Evolutionary conservation across 306 rosid species (phyloP).

Genomic region (Dryas drummondii): DNA sequence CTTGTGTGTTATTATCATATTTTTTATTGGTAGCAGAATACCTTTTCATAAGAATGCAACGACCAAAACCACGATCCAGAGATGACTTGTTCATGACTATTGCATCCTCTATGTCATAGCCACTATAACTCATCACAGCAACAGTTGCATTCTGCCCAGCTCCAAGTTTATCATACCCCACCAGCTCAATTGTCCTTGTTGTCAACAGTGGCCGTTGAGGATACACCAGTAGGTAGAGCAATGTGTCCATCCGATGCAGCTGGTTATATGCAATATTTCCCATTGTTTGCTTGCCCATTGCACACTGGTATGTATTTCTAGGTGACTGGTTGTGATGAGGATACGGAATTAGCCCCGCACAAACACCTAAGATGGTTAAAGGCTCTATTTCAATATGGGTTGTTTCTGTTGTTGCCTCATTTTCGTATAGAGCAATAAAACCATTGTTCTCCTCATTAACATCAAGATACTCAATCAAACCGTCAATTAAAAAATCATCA

Average conservation of each 20-base stretch:
- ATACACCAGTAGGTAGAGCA: conserved; percentile 88
- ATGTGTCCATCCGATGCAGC: conserved; percentile 75
- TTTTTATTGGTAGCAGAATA: conserved; percentile 51
- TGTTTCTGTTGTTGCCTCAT: conserved; percentile 62
- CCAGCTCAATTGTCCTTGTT: conserved; percentile 92
- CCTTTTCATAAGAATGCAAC: conserved; percentile 92
- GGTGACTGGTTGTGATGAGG: conserved; percentile 99
- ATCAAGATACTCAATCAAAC: conserved; percentile 93
- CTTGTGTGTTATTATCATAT: conserved; percentile 56
- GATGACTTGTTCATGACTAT: conserved; percentile 97
- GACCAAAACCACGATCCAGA: conserved; percentile 99
- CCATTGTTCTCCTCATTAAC: conserved; percentile 96
- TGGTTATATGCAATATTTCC: conserved; percentile 94
- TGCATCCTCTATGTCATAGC: conserved; percentile 98
- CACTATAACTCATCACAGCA: conserved; percentile 98
- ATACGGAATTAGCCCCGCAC: conserved; percentile 90
- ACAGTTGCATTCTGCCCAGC: conserved; percentile 99
- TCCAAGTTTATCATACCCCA: conserved; percentile 96
- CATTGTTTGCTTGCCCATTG: conserved; percentile 99
- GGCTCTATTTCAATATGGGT: conserved; percentile 96
- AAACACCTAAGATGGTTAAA: conserved; percentile 83
- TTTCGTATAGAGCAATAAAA: conserved; percentile 89
- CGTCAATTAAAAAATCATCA: conserved; percentile 79
- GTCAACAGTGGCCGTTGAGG: conserved; percentile 94
- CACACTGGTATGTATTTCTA: conserved; percentile 97